Evolutionary conservation across 129 eudicot species (phyloP).

Genomic region (Centella asiatica): DNA sequence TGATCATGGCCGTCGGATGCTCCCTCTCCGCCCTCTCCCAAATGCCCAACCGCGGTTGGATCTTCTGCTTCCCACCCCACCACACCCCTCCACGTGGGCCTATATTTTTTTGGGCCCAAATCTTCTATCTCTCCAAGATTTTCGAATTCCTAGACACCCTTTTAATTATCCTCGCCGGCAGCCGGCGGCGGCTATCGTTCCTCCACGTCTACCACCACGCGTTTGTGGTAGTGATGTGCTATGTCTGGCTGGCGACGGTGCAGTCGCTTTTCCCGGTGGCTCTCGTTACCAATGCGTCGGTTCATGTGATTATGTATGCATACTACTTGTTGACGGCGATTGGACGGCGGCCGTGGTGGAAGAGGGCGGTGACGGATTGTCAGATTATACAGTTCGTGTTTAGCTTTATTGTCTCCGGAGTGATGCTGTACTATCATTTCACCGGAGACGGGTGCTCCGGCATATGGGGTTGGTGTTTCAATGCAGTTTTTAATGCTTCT

Average conservation of each 20-base stretch:
- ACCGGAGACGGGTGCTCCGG: conserved; percentile 62
- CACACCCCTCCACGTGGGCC: conserved; percentile 72
- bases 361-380: conserved; percentile 72
- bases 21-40: conserved; percentile 64
- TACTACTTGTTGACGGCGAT: conserved; percentile 61
- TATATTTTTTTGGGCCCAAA: conserved; percentile 80
- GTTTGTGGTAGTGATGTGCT: conserved; percentile 74
- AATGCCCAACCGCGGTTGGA: conserved; percentile 40
- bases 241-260: conserved; percentile 54
- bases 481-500: conserved; percentile 76
- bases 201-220: conserved; percentile 97
- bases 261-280: conserved; percentile 84
- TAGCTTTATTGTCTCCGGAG: conserved; percentile 62
- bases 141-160: conserved; percentile 75
- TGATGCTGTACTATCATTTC: conserved; percentile 72
- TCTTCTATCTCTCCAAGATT: conserved; percentile 76
- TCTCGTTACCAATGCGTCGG: conserved; percentile 73
- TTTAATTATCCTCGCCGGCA: conserved; percentile 51
- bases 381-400: conserved; percentile 88
- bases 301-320: conserved; percentile 88
- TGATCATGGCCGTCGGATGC: conserved; percentile 72
- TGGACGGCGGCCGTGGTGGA: conserved; percentile 87
- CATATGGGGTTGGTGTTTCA: conserved; percentile 74
- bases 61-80: conserved; percentile 73
- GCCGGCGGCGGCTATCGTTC: conserved; percentile 61